A percentile compares a stretch with the other conserved stretches of the same genome.
Conservation (phyloP, 768 basidiomycete species). For the Leccinum incarnatum region DNA sequence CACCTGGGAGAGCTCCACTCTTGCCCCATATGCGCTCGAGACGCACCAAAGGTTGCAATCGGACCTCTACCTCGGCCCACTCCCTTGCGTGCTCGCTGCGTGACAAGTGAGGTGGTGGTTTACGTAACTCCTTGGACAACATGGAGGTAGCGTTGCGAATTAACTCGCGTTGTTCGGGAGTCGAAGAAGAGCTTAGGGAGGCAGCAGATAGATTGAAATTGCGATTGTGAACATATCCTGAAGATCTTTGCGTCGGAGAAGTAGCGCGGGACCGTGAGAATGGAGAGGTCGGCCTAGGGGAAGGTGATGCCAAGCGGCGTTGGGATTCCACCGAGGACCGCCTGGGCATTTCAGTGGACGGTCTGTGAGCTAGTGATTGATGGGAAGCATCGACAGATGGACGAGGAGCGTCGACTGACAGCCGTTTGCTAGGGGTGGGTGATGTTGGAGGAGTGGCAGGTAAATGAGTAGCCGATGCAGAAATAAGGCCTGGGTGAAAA, state of each 20-base stretch:
- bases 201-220: constrained; percentile 59
- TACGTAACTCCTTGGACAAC: constrained; percentile 64
- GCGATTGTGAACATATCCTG: constrained; percentile 49
- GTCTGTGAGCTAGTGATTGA: constrained; percentile 36
- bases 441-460: constrained; percentile 37
- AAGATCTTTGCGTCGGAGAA: constrained; percentile 43
- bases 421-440: constrained; percentile 28
- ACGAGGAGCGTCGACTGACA: constrained; percentile 24
- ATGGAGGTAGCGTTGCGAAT: constrained; percentile 62
- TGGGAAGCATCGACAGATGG: constrained; percentile 32
- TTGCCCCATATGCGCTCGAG: constrained; percentile 78
- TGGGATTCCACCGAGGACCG: constrained; percentile 24
- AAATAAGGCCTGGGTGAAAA: constrained; percentile 40
- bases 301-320: constrained; percentile 27
- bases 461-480: constrained; percentile 51
- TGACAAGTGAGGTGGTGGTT: constrained; percentile 55
- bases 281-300: constrained; percentile 43
- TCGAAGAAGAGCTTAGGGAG: constrained; percentile 48
- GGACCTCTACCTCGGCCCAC: constrained; percentile 74
- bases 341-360: constrained; percentile 25
- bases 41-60: constrained; percentile 56
- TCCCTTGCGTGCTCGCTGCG: constrained; percentile 52
- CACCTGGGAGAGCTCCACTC: constrained; percentile 45
- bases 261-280: constrained; percentile 44
- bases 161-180: constrained; percentile 63